A percentile compares a stretch with the other conserved stretches of the same genome.
Conservation (phyloP, 2,329 filamentous ascomycete genomes). For the Cladophialophora exuberans region DNA sequence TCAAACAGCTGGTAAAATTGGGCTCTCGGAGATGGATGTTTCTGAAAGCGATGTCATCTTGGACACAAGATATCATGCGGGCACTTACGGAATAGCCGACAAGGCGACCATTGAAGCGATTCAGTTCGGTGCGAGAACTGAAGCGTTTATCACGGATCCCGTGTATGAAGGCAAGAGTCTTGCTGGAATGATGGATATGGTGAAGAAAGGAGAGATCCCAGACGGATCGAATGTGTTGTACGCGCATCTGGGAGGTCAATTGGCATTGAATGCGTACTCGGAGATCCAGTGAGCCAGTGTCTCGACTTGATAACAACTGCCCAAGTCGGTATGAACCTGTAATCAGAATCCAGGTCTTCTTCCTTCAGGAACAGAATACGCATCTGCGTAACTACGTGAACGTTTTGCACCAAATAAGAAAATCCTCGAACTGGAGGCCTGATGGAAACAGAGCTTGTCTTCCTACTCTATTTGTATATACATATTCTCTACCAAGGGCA, state of each 20-base stretch:
- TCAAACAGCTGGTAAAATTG: conserved; percentile 66
- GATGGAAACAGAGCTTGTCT: too few species aligned
- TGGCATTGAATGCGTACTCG: conserved; percentile 71
- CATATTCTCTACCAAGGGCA: too few species aligned
- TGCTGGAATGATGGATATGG: conserved; percentile 71
- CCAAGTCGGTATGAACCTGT: too few species aligned
- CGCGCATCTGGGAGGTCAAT: conserved; percentile 71
- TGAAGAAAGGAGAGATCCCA: conserved; percentile 63
- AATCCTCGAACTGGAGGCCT: too few species aligned
- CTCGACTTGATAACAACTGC: too few species aligned
- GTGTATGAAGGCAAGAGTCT: conserved; percentile 78
- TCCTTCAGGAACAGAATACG: too few species aligned
- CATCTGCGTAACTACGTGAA: too few species aligned
- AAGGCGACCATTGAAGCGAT: conserved; percentile 69
- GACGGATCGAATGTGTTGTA: conserved; percentile 68
- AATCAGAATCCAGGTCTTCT: too few species aligned
- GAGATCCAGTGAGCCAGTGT: conserved; percentile 43
- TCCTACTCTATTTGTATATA: too few species aligned
- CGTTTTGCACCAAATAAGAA: too few species aligned
- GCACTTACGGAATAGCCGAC: conserved; percentile 69
- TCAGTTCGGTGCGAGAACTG: conserved; percentile 67
- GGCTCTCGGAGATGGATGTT: conserved; percentile 62
- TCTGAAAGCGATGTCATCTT: conserved; percentile 65
- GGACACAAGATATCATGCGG: conserved; percentile 68
- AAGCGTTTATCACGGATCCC: conserved; percentile 74